Evolutionary conservation across 2,329 filamentous ascomycete genomes (phyloP), one percentile per base, ranked within the genome.

Genomic region (Talaromyces sp.): DNA sequence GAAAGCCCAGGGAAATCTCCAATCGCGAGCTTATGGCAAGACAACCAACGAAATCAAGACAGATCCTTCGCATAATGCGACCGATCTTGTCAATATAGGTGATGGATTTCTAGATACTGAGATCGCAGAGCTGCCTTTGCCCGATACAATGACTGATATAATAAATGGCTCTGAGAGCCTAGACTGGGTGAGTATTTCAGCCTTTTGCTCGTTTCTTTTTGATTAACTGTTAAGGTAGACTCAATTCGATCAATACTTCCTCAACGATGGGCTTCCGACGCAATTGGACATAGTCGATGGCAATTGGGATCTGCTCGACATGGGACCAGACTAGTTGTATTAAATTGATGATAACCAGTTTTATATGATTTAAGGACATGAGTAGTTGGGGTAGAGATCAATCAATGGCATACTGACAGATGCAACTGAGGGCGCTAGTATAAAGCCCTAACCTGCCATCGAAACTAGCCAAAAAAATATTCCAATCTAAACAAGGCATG

Each of bases 151-250:
- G 64, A 60, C 62, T 17, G 64, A 64, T 11, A 66, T 67, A 60
- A 67, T 67, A 31, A 61, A 66, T 56, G 64, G 64, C 11, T 56
- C 64, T 8, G 65, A 66, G 24, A 55, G 60, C 38, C 24, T 67
- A 11, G 63, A 67, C 35, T 67, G 63, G 65, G 65, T 66, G 50
- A 21, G 63, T 35, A 29, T 2, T 32, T 21, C 13, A 21, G 17
- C 19, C 21, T 43, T 60, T n/a, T 24, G 13, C 24, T 17, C 58
- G 27, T n/a, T 27, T 38, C 27, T 13, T 21, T 6, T 17, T 4
- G 35, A n/a, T 24, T 58, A 35, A 58, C 27, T 14, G 11, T 17
- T 11, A 27, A 14, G 46, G n/a, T n/a, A 61, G 59, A 29, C 59
- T 13, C 21, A 58, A 0, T 43, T 61, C 14, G 59, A 61, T 55